Evolutionary conservation across 2,329 filamentous ascomycete genomes (phyloP), one percentile per base, ranked within the genome.

Genomic region (Zymoseptoria passerinii): DNA sequence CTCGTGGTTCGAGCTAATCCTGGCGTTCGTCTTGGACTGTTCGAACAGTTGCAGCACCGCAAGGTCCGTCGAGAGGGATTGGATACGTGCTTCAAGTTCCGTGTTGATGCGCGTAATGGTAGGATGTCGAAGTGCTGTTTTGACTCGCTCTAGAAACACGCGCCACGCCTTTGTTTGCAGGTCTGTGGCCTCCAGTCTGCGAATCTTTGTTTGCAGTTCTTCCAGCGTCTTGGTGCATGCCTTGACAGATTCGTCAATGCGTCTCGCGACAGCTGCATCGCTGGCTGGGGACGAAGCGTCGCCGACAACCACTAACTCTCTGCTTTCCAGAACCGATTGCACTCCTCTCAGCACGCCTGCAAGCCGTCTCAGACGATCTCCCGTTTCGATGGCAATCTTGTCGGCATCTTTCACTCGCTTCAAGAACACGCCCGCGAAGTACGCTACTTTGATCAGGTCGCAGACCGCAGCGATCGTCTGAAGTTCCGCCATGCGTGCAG

Each of bases 41-140:
- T 66, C 61, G 53, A 59, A 62, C 48, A 65, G 53, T 44, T 64
- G 63, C 4, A 67, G 52, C 8, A 65, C 55, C 3, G 57, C 54
- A 16, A 65, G 53, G 23, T 64, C 56, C 8, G 61, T 62, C 28
- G 62, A 59, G 52, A 67, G 50, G 5, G 59, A 56, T 29, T 58
- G 62, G 23, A 67, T 61, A n/a, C 57, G 52, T 2, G 65, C 61
- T 54, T 67, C 63, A 9, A 67, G 53, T n/a, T 64, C 65, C 3
- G 19, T 60, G 27, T 64, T 61, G 40, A 61, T 58, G n/a, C 60
- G 58, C 23, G 23, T 49, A 35, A 67, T 63, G 19, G 56, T 54
- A 7, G 58, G 50, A 8, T 63, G 59, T 35, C 53, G 56, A 19
- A 56, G 59, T 28, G 63, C 65, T 18, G 60, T 48, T 23, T 58